Evolutionary conservation across 495 filamentous ascomycete species (phyloP), one percentile per base, ranked within the genome.

Genomic region (Trichoderma reesei): DNA sequence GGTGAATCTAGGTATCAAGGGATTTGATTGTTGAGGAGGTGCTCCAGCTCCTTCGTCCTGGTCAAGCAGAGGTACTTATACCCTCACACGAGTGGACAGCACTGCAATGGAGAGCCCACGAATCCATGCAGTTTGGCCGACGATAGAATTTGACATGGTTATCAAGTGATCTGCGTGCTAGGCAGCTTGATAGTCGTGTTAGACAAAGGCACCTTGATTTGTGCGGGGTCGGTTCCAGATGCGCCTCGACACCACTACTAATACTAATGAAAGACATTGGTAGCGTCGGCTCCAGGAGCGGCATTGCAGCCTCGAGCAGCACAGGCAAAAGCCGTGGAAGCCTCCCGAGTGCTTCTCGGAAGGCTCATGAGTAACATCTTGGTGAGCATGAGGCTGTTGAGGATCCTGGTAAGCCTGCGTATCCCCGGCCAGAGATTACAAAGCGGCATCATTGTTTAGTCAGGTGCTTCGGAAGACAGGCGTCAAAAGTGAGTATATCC

Each of bases 151-250:
- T 46, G 42, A 46, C 10, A 46, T 46, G 42, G n/a, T 11, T 6
- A 39, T 39, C 2, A 26, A 26, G 26, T 26, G 26, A 26, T 26
- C 26, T 26, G 26, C 26, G 26, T 26, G 26, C 26, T 26, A 26
- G 26, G 26, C 26, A 26, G 26, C 26, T 26, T 26, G 26, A 26
- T 26, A 41, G 41, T 26, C 26, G 26, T 26, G 26, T 26, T 26
- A 26, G 26, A 26, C 26, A 26, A 18, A 54, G 18, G n/a, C 11
- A 56, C 51, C 10, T 18, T 31, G 51, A 26, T 56, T 26, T 56
- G 51, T 56, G 51, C 51, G 51, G 51, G 51, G 51, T 56, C 51
- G 34, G 18, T 56, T 56, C 18, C 51, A 34, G 51, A 34, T 31
- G 4, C 51, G 13, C 4, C 38, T 7, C 6, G 6, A 39, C 38